These are phyloP conservation scores for Venustampulla echinocandica DNA, from an alignment of 495 filamentous ascomycete genomes.

Conservation along the genomic window DNA sequence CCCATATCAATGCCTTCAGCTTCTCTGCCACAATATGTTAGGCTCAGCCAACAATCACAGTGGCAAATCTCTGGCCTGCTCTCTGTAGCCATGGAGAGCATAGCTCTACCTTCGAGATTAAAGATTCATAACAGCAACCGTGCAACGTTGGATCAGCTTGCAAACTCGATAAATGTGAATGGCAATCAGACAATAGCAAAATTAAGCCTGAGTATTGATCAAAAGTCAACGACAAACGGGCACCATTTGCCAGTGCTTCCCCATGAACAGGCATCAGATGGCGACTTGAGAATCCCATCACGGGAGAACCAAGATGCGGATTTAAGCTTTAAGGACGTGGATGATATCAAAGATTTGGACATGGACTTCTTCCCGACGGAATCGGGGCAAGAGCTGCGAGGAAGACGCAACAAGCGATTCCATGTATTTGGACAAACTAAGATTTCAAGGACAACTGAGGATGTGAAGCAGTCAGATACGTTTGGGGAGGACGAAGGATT, in stretches of 20 bases:
- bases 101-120: constrained; percentile 68
- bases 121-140: constrained; percentile 40
- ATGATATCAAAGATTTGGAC: constrained; percentile 37
- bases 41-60: constrained; percentile 53
- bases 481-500: constrained; percentile 22
- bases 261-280: constrained; percentile 11
- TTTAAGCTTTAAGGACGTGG: constrained; percentile 19
- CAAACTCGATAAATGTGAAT: constrained; percentile 62
- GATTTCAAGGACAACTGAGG: constrained; percentile 29
- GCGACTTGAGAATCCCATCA: constrained; percentile 9
- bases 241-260: constrained; percentile 13
- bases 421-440: constrained; percentile 60
- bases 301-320: constrained; percentile 16
- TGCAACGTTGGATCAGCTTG: constrained; percentile 52
- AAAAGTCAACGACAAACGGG: constrained; percentile 17
- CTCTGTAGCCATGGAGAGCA: constrained; percentile 68
- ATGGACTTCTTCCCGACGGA: constrained; percentile 49
- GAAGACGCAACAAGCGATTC: constrained; percentile 27
- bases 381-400: constrained; percentile 12
- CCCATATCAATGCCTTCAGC: constrained; percentile 59
- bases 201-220: constrained; percentile 46
- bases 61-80: constrained; percentile 82
- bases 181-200: constrained; percentile 75
- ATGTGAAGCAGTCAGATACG: constrained; percentile 23
- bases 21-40: constrained; percentile 49